Evolutionary conservation across 2,329 filamentous ascomycete genomes (phyloP).

Genomic region (Verticillium klebahnii): DNA sequence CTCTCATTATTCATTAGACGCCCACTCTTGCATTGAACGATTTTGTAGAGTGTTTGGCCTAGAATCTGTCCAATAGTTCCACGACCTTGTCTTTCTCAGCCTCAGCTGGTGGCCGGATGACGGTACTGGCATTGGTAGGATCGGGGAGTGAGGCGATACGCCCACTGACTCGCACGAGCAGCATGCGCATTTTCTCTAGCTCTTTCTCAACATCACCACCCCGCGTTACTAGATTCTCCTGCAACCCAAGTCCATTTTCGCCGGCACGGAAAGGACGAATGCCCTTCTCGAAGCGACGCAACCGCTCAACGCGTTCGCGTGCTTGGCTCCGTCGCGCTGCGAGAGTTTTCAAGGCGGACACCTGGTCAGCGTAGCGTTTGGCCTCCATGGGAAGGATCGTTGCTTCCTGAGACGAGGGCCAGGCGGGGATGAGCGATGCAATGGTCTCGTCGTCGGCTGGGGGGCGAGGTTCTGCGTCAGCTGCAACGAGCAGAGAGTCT

Average conservation of each 20-base stretch:
- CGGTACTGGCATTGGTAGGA: conserved; percentile 15
- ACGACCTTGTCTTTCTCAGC: conserved; percentile 38
- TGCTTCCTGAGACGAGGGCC: conserved; percentile 35
- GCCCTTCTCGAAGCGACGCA: conserved; percentile 43
- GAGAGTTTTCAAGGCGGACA: conserved; percentile 44
- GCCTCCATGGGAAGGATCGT: conserved; percentile 39
- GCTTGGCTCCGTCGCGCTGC: conserved; percentile 36
- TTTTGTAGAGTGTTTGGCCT: conserved; percentile 1
- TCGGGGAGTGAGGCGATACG: conserved; percentile 38
- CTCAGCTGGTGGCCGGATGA: conserved; percentile 29
- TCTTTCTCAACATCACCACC: conserved; percentile 63
- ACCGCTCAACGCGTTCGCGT: conserved; percentile 37
- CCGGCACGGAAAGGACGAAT: conserved; percentile 42
- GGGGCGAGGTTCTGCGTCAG: background rate
- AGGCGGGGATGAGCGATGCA: conserved; percentile 39
- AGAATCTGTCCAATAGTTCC: conserved; percentile 31
- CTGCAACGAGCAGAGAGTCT: background rate
- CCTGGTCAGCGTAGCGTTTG: conserved; percentile 45
- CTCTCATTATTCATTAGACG: background rate
- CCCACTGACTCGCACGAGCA: conserved; percentile 56
- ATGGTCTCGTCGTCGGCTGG: conserved; percentile 39
- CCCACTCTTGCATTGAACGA: background rate
- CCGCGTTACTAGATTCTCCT: conserved; percentile 63
- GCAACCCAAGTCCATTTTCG: conserved; percentile 37
- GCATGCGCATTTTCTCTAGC: conserved; percentile 59